Conservation (phyloP, 495 filamentous ascomycete genomes). For the Trichoderma reesei region DNA sequence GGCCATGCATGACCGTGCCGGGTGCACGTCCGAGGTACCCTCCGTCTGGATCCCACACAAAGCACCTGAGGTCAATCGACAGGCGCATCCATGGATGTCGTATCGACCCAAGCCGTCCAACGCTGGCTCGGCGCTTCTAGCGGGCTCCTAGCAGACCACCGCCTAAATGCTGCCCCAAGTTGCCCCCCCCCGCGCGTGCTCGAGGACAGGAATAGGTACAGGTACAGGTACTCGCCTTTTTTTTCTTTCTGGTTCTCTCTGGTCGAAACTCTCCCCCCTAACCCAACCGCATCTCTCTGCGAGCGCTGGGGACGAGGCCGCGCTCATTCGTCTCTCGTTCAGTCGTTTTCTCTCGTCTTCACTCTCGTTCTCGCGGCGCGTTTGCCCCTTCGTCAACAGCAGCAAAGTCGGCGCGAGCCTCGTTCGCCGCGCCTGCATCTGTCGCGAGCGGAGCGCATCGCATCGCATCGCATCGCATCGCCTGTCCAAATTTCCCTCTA, state of each 20-base stretch:
- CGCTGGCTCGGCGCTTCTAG: neutral
- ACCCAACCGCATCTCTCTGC: neutral
- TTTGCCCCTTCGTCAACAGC: neutral
- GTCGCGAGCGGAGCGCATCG: no score
- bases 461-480: no score
- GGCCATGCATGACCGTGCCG: neutral
- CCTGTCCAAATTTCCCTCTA: neutral
- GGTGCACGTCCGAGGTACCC: neutral
- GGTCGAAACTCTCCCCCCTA: neutral
- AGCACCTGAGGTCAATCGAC: no score
- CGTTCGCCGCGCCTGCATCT: neutral
- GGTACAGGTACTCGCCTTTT: neutral
- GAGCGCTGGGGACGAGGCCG: slow-evolving; percentile 2
- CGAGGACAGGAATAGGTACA: neutral
- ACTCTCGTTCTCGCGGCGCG: neutral
- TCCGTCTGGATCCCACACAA: neutral
- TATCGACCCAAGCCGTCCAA: neutral
- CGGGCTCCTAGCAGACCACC: neutral
- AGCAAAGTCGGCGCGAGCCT: neutral
- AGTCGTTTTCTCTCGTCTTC: neutral
- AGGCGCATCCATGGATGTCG: neutral
- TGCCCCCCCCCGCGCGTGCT: slow-evolving; percentile 4
- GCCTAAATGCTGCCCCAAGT: neutral
- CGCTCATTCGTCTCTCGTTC: slow-evolving; percentile 8
- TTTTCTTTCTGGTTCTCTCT: neutral